phyloP scores from a whole-genome alignment of 768 basidiomycete genomes.

The Lentinula detonsa region DNA sequence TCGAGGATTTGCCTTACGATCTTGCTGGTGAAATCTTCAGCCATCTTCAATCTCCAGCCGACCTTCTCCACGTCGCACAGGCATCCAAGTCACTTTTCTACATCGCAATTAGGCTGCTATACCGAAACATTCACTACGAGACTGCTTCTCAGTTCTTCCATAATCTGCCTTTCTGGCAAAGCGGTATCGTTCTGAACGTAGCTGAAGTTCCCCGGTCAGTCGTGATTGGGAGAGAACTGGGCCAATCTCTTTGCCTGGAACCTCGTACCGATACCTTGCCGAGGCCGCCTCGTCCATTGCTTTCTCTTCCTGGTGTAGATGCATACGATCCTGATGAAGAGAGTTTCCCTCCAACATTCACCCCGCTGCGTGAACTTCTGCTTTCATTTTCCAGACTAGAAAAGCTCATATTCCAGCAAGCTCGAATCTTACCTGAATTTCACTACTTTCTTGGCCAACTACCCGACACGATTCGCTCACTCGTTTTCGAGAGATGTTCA shows the following conservation, averaged over 20 bases:
- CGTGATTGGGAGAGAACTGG: background rate
- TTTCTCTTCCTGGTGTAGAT: background rate
- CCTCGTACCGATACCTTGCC: background rate
- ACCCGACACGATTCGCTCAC: background rate
- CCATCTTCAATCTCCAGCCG: background rate
- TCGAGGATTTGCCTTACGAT: conserved; percentile 1
- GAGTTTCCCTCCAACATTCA: background rate
- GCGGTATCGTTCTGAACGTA: background rate
- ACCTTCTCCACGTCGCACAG: conserved; percentile 1
- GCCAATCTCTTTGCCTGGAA: background rate
- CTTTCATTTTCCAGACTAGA: background rate
- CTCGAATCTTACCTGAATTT: background rate
- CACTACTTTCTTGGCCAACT: background rate
- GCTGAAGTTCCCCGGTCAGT: background rate
- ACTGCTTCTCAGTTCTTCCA: background rate
- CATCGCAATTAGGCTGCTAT: background rate
- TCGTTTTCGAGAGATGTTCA: background rate
- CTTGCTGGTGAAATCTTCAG: conserved; percentile 1
- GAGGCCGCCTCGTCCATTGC: background rate
- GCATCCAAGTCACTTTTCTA: background rate
- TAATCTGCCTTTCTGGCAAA: background rate
- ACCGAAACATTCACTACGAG: background rate
- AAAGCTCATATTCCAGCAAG: background rate
- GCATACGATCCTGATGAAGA: background rate
- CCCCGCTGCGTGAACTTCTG: background rate